These are phyloP conservation scores for Syzygium aqueum DNA, from an alignment of 345 rosid genomes.

Conservation along the genomic window DNA sequence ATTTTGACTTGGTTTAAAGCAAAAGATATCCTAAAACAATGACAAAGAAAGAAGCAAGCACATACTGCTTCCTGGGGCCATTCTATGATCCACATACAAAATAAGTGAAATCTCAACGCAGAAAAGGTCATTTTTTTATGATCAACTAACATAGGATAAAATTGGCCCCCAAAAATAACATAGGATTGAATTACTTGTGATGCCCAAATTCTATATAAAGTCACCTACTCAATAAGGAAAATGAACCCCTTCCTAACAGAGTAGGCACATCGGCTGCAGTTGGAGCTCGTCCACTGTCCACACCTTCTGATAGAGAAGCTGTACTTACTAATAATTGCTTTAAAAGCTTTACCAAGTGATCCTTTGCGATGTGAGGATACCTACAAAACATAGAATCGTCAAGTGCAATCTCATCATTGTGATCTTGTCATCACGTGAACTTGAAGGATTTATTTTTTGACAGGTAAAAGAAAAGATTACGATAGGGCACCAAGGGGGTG, in stretches of 20 bases:
- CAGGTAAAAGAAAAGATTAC: background rate
- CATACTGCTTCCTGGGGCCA: background rate
- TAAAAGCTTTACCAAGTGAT: constrained; percentile 93
- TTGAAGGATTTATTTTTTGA: background rate
- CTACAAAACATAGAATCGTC: constrained; percentile 16
- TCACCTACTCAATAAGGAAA: constrained; percentile 75
- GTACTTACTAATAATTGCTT: constrained; percentile 65
- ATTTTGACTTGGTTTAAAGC: background rate
- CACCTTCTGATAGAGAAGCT: constrained; percentile 38
- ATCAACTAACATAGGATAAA: background rate
- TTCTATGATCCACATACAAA: background rate
- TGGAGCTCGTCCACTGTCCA: constrained; percentile 39
- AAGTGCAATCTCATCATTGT: background rate
- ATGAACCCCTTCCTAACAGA: constrained; percentile 73
- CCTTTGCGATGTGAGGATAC: constrained; percentile 77
- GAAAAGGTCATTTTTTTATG: background rate
- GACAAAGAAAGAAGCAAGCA: background rate
- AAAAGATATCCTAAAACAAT: background rate
- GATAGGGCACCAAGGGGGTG: background rate
- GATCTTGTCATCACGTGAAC: background rate
- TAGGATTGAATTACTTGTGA: background rate
- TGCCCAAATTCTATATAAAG: constrained; percentile 25
- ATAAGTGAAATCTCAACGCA: background rate
- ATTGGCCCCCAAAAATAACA: background rate
- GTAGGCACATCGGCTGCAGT: constrained; percentile 91